Evolutionary conservation across 305 asterid genomes (phyloP), one percentile per base, ranked within the genome.

Genomic region (Fraxinus angustifolia): DNA sequence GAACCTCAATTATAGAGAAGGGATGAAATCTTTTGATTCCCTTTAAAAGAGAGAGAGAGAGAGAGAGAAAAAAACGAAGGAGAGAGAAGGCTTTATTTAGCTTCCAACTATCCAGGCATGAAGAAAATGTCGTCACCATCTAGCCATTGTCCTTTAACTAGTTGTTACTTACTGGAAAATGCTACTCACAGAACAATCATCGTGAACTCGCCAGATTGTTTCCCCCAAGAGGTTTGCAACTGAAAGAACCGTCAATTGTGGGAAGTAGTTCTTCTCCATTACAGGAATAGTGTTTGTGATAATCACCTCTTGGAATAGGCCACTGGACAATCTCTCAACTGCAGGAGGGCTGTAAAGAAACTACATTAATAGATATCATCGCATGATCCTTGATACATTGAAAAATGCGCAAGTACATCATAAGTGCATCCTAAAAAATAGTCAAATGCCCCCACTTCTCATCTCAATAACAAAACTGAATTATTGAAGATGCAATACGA

Each of bases 141-240:
- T 62, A 28, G 35, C 71, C 6, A 17, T 14, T 21, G 10, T 80
- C 50, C 21, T 74, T 8, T 26, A 31, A 19, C 35, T n/a, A 19
- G 60, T 36, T 76, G 1, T 78, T 65, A 16, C 38, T 35, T 92
- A 94, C 87, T 78, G 97, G 86, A 94, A 94, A 81, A 94, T 94
- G 94, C 98, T 92, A 83, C 98, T 94, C 84, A 94, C 97, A 0
- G 98, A 92, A 84, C 88, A 88, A 86, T 94, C 98, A 74, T 91
- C 98, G 21, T 94, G 97, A 56, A 94, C 92, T 40, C 98, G 92
- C 98, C 97, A 94, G 75, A 94, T 92, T 78, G 98, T 92, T 82
- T 94, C 98, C 34, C 97, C 98, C 87, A 94, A 78, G 65, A 94
- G 91, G 77, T 91, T 94, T 82, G 98, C 97, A 36, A 92, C 97